Percentiles rank a stretch among this genome's conserved stretches.
phyloP scores from a whole-genome alignment of 2,329 filamentous ascomycete species.

The Chaetomium sp. region DNA sequence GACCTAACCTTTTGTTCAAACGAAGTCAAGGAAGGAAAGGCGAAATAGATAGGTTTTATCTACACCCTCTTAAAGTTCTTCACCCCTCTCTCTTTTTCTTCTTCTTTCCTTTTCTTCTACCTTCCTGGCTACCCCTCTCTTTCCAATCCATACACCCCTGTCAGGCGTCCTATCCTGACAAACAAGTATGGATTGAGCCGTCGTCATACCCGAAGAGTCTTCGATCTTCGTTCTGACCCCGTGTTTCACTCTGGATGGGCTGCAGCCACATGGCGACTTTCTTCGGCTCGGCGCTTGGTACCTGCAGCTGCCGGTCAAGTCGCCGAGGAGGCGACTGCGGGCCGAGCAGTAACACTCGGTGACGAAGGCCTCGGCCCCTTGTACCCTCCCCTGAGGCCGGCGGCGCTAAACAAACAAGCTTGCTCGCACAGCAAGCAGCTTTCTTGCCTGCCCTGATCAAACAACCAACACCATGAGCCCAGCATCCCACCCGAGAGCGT shows the following conservation, averaged over 20 bases:
- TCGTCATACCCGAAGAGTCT: neutral
- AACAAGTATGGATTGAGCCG: no score
- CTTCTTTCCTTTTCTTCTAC: no score
- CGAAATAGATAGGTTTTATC: no score
- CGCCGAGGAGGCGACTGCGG: neutral
- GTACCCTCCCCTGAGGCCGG: no score
- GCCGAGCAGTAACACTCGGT: neutral
- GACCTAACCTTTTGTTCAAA: no score
- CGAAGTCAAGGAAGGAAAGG: no score
- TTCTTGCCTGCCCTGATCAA: neutral
- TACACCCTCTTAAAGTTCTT: no score
- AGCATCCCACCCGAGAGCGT: neutral
- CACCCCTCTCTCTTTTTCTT: no score
- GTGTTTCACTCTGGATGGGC: neutral
- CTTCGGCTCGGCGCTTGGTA: neutral
- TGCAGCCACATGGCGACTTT: neutral
- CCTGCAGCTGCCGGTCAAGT: conserved; percentile 7
- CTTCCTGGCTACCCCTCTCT: no score
- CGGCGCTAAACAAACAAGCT: neutral
- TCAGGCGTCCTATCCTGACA: no score
- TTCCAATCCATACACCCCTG: no score
- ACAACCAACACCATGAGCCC: neutral
- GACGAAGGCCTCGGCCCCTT: neutral
- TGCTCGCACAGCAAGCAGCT: neutral
- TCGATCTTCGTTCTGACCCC: neutral